Evolutionary conservation across 345 rosid species (phyloP), one percentile per base, ranked within the genome.

Genomic region (Schrenkiella parvula): DNA sequence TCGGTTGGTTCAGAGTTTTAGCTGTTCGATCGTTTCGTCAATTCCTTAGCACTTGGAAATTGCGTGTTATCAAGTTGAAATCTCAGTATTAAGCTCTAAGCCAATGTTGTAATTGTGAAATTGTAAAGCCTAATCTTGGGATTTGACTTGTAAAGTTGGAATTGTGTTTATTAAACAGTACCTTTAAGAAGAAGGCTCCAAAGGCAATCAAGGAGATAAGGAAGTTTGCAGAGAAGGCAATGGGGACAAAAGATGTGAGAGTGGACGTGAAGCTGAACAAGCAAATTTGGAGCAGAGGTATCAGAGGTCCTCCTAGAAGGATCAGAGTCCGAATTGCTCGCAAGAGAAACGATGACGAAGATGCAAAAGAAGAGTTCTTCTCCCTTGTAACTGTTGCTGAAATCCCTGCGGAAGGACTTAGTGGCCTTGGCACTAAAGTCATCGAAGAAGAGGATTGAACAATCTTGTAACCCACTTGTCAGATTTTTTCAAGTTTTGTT

Each of bases 121-220:
- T n/a, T n/a, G n/a, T n/a, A n/a, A n/a, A n/a, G n/a, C n/a, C n/a
- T n/a, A n/a, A n/a, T n/a, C 13, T 9, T 55, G 5, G 25, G 9
- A 42, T 5, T 56, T 32, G 15, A 32, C 19, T 15, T 51, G 12
- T 31, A 1, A 62, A 32, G 70, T 21, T 22, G 41, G 50, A 38
- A 59, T 4, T 42, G 53, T 70, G 17, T 58, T 18, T 55, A 0
- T 23, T 22, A 29, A 72, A 73, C 75, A 84, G 86, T 71, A 87
- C 91, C n/a, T 87, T 87, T 65, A 87, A 87, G 83, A 87, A 84
- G 86, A 87, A 81, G 54, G 89, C 89, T n/a, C 91, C 91, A 11
- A 87, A 80, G 28, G 91, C 91, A 9, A 87, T 87, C 12, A 84
- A 87, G 79, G 91, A 87, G 83, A 84, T 87, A 41, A 80, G 84